Base-by-base conservation (phyloP, 352 stramenopile genomes). In the Globisporangium rhizosaccharum region DNA sequence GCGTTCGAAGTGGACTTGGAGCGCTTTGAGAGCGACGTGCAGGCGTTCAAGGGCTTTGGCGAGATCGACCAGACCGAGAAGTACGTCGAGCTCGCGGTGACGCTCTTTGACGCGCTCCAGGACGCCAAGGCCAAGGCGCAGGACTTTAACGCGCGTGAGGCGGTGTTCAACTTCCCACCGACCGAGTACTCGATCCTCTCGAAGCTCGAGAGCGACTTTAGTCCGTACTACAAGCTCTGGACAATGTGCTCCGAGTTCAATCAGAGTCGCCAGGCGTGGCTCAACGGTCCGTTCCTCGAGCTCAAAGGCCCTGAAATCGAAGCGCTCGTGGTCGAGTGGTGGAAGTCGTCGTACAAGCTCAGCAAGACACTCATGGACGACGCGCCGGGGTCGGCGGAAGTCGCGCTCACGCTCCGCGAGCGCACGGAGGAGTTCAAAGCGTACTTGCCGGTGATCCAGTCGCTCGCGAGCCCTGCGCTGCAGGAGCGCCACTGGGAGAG, bases 201-300 rank as follows among this genome's bases (percentile, higher is more conserved):
- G 33, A 90, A 93, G 52, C 72, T 97, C 17, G 87, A 97, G 63
- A 67, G 62, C 1, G 83, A 97, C 51, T 96, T 97, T 42, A 65
- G 79, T 14, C 91, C 90, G 25, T 97, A 97, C 70, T 97, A 96
- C 63, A 95, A 96, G 60, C 81, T 98, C 5, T 98, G 94, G 92
- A 98, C 90, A 10, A 97, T 98, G 89, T 94, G 93, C 61, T 93
- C 80, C 41, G 92, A 98, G 63, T 98, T 98, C 66, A 84, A 96
- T 55, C 81, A 90, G 53, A 97, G 75, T 55, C 87, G 84, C 15
- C 88, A 97, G 58, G 76, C 91, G 48, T 98, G 92, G 92, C 72
- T 97, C 10, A 94, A 97, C 44, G 92, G 90, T 0, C 71, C 92
- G 0, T 98, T 98, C 59, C 66, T 96, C 28, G 87, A 97, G 49